These are phyloP conservation scores for Leccinellum rugosiceps DNA, from an alignment of 768 basidiomycete species.

Conservation along the genomic window DNA sequence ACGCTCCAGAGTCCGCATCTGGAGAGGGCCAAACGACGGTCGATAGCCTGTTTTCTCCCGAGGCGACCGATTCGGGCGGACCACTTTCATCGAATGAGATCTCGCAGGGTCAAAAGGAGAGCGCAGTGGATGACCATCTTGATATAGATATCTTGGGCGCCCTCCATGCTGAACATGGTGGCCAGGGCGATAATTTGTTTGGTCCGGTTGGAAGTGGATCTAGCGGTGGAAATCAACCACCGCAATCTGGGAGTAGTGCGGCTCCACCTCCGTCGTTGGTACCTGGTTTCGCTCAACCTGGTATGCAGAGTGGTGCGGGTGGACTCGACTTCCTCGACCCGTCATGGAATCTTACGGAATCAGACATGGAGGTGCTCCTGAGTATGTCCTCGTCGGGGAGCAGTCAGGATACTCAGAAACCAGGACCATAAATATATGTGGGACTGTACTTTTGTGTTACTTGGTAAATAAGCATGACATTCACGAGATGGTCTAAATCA, in stretches of 20 bases:
- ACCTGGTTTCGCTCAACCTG: slow-evolving; percentile 38
- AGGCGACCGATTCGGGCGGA: slow-evolving; percentile 24
- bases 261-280: slow-evolving; percentile 40
- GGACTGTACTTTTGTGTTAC: background rate
- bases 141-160: slow-evolving; percentile 38
- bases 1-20: slow-evolving; percentile 36
- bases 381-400: slow-evolving; percentile 36
- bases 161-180: slow-evolving; percentile 22
- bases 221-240: slow-evolving; percentile 6
- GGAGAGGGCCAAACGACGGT: slow-evolving; percentile 34
- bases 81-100: slow-evolving; percentile 15
- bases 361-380: slow-evolving; percentile 59
- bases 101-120: slow-evolving; percentile 18
- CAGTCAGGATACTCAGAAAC: slow-evolving; percentile 25
- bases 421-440: slow-evolving; percentile 11
- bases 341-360: slow-evolving; percentile 45
- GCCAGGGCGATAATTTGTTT: slow-evolving; percentile 22
- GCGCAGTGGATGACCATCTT: slow-evolving; percentile 18
- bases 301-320: slow-evolving; percentile 19
- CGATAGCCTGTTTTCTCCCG: slow-evolving; percentile 54
- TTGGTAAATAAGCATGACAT: background rate
- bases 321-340: slow-evolving; percentile 50
- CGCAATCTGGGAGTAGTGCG: slow-evolving; percentile 22
- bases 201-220: slow-evolving; percentile 27
- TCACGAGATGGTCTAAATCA: slow-evolving; percentile 1